Conservation (phyloP, 2,329 filamentous ascomycete species). For the Dryadomyces quercivorus region DNA sequence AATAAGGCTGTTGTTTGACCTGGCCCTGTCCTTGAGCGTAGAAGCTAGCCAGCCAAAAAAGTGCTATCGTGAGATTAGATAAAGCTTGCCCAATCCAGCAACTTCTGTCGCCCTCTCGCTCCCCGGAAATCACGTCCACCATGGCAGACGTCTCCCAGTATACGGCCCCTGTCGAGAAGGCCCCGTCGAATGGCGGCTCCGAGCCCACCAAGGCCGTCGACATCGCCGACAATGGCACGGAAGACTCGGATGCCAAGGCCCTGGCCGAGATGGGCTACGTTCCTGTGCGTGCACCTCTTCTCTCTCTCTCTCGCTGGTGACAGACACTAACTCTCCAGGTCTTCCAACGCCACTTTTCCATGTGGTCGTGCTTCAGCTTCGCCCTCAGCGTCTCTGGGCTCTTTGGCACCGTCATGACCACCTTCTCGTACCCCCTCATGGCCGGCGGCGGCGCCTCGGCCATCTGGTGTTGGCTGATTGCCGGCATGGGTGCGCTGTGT, state of each 20-base stretch:
- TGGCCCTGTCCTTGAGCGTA: neutral
- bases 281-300: slow-evolving; percentile 17
- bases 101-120: neutral
- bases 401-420: slow-evolving; percentile 43
- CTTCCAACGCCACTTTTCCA: slow-evolving; percentile 47
- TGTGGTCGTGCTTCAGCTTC: slow-evolving; percentile 45
- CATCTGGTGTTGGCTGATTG: slow-evolving; percentile 47
- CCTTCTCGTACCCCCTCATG: slow-evolving; percentile 38
- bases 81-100: neutral
- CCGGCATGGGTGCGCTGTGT: slow-evolving; percentile 42
- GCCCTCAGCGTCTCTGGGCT: slow-evolving; percentile 44
- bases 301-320: neutral
- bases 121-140: neutral
- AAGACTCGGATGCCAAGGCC: slow-evolving; percentile 18
- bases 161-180: neutral
- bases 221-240: neutral
- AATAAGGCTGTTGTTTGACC: neutral
- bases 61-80: neutral
- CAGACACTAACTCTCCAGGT: slow-evolving; percentile 22
- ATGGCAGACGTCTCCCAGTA: neutral
- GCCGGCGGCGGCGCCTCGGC: slow-evolving; percentile 40
- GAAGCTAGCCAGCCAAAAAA: neutral
- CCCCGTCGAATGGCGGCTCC: too few species aligned
- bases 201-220: neutral
- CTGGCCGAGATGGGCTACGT: slow-evolving; percentile 24